These are phyloP conservation scores for Nothopassalora personata DNA, from an alignment of 2,329 filamentous ascomycete genomes.

Conservation along the genomic window DNA sequence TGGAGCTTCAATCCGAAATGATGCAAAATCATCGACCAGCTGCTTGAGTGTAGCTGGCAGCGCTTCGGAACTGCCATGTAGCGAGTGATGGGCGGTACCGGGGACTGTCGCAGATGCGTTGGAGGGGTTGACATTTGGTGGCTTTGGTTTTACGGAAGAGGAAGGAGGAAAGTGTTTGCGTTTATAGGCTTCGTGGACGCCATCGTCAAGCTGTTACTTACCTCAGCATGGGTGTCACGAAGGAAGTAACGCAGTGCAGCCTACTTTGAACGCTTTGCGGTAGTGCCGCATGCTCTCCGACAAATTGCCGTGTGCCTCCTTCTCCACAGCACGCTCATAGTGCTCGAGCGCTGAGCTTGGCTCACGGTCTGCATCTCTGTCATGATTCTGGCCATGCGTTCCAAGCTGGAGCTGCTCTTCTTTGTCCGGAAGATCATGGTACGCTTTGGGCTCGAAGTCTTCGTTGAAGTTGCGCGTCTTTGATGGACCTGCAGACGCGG, in stretches of 20 bases:
- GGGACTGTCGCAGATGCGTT: constrained; percentile 50
- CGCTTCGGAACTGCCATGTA: constrained; percentile 31
- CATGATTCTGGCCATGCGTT: constrained; percentile 35
- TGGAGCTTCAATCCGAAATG: constrained; percentile 61
- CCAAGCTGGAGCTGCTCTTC: constrained; percentile 41
- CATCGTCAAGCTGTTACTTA: constrained; percentile 64
- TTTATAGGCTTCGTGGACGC: constrained; percentile 80
- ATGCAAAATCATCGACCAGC: constrained; percentile 70
- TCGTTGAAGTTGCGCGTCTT: constrained; percentile 33
- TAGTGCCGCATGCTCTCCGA: constrained; percentile 87
- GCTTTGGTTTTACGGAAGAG: constrained; percentile 47
- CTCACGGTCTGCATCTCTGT: constrained; percentile 38
- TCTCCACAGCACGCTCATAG: constrained; percentile 86
- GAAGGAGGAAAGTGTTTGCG: constrained; percentile 81
- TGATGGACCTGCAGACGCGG: constrained; percentile 16
- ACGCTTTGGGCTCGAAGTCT: constrained; percentile 37
- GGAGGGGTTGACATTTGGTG: constrained; percentile 28
- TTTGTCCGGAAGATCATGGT: constrained; percentile 44
- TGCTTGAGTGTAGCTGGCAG: constrained; percentile 54
- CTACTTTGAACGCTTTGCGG: constrained; percentile 79
- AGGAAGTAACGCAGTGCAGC: constrained; percentile 20
- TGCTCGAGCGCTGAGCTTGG: constrained; percentile 80
- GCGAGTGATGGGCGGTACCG: constrained; percentile 53
- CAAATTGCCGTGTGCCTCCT: constrained; percentile 75
- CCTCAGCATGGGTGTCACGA: constrained; percentile 24